Evolutionary conservation across 768 basidiomycete species (phyloP).

Genomic region (Asterophora lycoperdoides): DNA sequence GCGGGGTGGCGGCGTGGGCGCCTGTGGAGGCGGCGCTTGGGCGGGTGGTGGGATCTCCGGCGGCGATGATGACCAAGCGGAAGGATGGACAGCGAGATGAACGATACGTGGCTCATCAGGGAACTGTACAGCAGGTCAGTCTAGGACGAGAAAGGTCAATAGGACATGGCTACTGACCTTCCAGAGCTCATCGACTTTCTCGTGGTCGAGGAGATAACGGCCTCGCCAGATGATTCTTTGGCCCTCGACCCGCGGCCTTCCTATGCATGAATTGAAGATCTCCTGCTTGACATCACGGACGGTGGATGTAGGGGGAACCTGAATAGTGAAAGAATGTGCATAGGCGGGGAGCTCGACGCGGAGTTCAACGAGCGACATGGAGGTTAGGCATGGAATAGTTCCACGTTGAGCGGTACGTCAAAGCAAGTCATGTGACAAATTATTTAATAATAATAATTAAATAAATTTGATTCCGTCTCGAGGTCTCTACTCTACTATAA

Average conservation of each 20-base stretch:
- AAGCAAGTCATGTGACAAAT: constrained; percentile 7
- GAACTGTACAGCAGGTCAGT: constrained; percentile 33
- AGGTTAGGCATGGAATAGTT: constrained; percentile 11
- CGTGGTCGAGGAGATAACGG: constrained; percentile 57
- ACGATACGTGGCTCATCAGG: constrained; percentile 56
- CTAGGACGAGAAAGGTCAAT: constrained; percentile 9
- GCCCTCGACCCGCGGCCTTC: constrained; percentile 62
- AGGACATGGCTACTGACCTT: constrained; percentile 39
- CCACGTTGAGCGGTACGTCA: constrained; percentile 19
- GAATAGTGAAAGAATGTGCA: constrained; percentile 59
- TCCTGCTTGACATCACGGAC: constrained; percentile 64
- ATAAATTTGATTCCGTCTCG: no score
- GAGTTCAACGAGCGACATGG: constrained; percentile 44
- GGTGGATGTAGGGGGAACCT: constrained; percentile 43
- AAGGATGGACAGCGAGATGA: constrained; percentile 78
- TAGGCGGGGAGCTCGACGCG: constrained; percentile 76
- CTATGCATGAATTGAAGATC: constrained; percentile 57
- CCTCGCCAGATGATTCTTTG: constrained; percentile 78
- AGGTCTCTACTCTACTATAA: no score
- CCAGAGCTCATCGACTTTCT: constrained; percentile 67
- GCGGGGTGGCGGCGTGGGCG: not conserved
- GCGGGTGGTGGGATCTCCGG: constrained; percentile 31
- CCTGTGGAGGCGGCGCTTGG: not conserved
- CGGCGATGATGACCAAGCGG: constrained; percentile 62
- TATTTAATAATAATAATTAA: no score